Conservation (phyloP, 2,329 filamentous ascomycete genomes). For the Hypoxylon sp. region DNA sequence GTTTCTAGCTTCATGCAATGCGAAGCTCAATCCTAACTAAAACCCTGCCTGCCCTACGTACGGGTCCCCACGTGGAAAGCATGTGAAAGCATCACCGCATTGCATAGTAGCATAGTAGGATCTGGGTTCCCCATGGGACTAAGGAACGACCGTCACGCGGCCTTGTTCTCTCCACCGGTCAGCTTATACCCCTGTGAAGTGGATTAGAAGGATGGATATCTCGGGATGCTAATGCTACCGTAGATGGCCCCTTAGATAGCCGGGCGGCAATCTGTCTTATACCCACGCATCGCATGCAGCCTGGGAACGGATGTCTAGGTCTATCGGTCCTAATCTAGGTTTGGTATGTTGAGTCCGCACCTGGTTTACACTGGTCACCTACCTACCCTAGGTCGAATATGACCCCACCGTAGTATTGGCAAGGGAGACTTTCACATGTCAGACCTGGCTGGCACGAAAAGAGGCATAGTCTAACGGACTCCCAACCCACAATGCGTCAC, state of each 20-base stretch:
- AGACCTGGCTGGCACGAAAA: background rate
- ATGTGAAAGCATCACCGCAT: conserved; percentile 1
- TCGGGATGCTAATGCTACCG: no score
- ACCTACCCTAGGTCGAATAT: conserved; percentile 1
- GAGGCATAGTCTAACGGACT: background rate
- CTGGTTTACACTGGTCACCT: no score
- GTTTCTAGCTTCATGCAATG: background rate
- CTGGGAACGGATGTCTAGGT: background rate
- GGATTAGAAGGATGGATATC: background rate
- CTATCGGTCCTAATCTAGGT: conserved; percentile 4
- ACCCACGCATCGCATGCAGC: background rate
- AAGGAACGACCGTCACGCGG: background rate
- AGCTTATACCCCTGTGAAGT: background rate
- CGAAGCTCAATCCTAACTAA: background rate
- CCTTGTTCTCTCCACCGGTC: no score
- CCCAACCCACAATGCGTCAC: background rate
- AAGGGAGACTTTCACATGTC: conserved; percentile 22
- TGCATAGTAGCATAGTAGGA: no score
- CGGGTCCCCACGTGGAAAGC: background rate
- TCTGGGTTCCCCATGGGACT: no score
- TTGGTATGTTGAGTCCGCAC: conserved; percentile 1
- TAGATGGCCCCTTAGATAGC: no score
- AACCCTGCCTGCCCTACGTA: no score
- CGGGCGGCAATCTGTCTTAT: background rate
- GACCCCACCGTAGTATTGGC: background rate